Percentiles rank a stretch among this genome's conserved stretches.
These are phyloP conservation scores for Calvatia gigantea DNA, from an alignment of 768 basidiomycete genomes.

Conservation along the genomic window DNA sequence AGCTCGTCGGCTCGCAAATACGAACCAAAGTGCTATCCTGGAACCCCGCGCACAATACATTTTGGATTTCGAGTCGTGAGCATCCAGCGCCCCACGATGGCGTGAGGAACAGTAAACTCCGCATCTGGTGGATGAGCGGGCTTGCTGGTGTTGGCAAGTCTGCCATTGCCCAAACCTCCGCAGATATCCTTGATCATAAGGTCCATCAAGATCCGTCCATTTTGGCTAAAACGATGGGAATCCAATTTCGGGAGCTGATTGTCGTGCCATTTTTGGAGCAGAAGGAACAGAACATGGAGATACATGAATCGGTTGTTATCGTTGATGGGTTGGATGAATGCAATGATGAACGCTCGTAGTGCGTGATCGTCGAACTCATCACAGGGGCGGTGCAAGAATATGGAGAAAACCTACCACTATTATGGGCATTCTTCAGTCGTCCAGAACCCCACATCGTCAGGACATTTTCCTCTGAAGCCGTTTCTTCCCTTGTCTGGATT, in stretches of 20 bases:
- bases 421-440: constrained; percentile 3
- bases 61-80: too few species aligned
- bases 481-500: neutral
- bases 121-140: constrained; percentile 3
- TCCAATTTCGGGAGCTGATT: constrained; percentile 11
- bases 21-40: neutral
- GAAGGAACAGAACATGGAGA: neutral
- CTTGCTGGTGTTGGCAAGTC: constrained; percentile 5
- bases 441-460: neutral
- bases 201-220: neutral
- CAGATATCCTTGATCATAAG: neutral
- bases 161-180: neutral
- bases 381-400: neutral
- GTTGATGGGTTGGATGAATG: constrained; percentile 4
- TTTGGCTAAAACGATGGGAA: neutral
- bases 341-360: neutral
- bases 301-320: neutral
- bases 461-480: neutral
- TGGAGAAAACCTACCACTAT: neutral
- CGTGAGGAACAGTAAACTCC: too few species aligned
- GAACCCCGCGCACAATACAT: neutral
- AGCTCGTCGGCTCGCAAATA: neutral
- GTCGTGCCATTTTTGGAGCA: neutral
- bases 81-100: too few species aligned
- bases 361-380: neutral